A percentile compares a stretch with the other conserved stretches of the same genome.
These are phyloP conservation scores for Prunus padus DNA, from an alignment of 306 rosid species.

Conservation along the genomic window DNA sequence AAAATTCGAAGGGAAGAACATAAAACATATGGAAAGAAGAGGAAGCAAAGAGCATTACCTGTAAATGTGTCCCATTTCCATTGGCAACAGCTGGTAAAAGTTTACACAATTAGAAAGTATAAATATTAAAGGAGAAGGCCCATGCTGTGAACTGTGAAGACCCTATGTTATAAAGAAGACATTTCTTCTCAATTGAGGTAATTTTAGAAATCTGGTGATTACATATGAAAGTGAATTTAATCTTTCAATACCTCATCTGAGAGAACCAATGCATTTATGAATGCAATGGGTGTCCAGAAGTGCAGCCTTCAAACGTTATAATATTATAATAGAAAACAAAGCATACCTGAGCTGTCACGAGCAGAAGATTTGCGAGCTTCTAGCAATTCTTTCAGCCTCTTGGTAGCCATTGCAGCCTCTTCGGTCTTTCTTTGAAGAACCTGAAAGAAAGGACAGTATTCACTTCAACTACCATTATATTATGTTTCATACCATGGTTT, in stretches of 20 bases:
- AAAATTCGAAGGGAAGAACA: conserved; percentile 16
- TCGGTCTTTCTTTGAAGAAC: conserved; percentile 99
- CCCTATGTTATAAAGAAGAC: conserved; percentile 11
- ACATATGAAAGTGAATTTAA: neutral
- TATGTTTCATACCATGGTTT: neutral
- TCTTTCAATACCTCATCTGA: neutral
- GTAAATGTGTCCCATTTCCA: conserved; percentile 81
- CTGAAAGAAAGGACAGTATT: conserved; percentile 39
- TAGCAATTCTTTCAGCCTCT: conserved; percentile 93
- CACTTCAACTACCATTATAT: neutral
- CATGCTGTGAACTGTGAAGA: conserved; percentile 15
- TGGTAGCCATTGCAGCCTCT: conserved; percentile 99
- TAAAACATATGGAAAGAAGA: conserved; percentile 21
- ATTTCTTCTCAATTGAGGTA: conserved; percentile 13
- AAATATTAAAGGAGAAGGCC: conserved; percentile 17
- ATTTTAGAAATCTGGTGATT: conserved; percentile 19
- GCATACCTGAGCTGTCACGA: conserved; percentile 82
- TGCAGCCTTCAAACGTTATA: neutral
- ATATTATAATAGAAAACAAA: neutral
- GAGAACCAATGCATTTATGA: conserved; percentile 8
- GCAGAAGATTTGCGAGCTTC: conserved; percentile 94
- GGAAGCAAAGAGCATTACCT: conserved; percentile 55
- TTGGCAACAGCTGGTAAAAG: conserved; percentile 59
- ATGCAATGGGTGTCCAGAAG: neutral
- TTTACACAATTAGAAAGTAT: conserved; percentile 30